phyloP scores from a whole-genome alignment of 768 basidiomycete genomes.

The Mrakia blollopis region DNA sequence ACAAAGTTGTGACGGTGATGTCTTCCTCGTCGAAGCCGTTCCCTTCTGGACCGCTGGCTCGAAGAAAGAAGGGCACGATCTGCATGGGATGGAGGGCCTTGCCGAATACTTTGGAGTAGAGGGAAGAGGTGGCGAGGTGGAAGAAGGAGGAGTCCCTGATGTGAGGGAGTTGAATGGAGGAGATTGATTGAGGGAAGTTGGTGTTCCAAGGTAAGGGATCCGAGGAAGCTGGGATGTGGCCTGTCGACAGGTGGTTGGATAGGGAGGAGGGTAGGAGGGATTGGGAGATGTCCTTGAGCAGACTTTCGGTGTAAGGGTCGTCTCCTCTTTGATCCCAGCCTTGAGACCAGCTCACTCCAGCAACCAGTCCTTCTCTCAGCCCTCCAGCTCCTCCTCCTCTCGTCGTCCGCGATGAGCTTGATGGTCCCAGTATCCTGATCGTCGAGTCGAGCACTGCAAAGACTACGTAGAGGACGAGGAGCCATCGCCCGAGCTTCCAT shows the following conservation, averaged over 20 bases:
- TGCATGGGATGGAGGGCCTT: slow-evolving; percentile 54
- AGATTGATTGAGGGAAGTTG: neutral
- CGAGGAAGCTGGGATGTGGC: neutral
- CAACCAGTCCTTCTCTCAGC: neutral
- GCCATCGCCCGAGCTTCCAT: slow-evolving; percentile 6
- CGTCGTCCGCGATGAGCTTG: neutral
- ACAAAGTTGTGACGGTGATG: slow-evolving; percentile 77
- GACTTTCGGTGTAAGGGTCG: slow-evolving; percentile 2
- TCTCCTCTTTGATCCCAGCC: too few relatives aligned
- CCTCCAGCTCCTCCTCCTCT: neutral
- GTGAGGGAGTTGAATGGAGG: neutral
- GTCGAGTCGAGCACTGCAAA: slow-evolving; percentile 10
- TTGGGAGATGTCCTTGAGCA: neutral
- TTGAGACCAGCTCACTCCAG: neutral
- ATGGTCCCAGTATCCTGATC: neutral
- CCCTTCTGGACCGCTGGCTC: slow-evolving; percentile 51
- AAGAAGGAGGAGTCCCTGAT: neutral
- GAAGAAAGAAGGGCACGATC: slow-evolving; percentile 76
- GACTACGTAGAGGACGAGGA: neutral
- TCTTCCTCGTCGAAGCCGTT: slow-evolving; percentile 55
- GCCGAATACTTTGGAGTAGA: slow-evolving; percentile 10
- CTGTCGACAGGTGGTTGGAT: neutral
- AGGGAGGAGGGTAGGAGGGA: neutral
- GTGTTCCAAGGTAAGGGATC: neutral
- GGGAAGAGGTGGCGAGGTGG: slow-evolving; percentile 8